A percentile compares a stretch with the other conserved stretches of the same genome.
phyloP scores from a whole-genome alignment of 441 rosid genomes.

The Bocquillonia castaneifolia region DNA sequence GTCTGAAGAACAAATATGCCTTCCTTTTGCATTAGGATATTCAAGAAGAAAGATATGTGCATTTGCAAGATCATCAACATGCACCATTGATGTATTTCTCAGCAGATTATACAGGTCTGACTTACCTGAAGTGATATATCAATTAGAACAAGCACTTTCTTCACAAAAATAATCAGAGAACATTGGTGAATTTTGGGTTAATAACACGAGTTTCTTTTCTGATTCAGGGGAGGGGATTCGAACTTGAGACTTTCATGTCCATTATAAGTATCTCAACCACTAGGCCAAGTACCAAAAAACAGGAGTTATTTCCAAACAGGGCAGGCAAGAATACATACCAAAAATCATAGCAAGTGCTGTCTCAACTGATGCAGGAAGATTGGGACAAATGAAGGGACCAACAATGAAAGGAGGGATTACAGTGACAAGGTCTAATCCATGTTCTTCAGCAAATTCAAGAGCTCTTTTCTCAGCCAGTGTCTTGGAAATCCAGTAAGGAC shows the following conservation, averaged over 20 bases:
- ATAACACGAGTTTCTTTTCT: too few species aligned
- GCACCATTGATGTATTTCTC: constrained; percentile 22
- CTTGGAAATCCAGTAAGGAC: constrained; percentile 22
- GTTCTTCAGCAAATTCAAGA: constrained; percentile 15
- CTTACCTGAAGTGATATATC: constrained; percentile 21
- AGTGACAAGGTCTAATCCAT: constrained; percentile 26
- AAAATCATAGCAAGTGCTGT: constrained; percentile 30
- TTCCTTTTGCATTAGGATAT: constrained; percentile 30
- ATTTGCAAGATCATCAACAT: constrained; percentile 34
- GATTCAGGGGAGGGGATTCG: too few species aligned
- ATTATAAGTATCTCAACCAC: too few species aligned
- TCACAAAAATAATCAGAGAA: not conserved
- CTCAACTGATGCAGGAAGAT: constrained; percentile 37
- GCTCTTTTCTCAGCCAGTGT: constrained; percentile 20
- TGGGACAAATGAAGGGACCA: constrained; percentile 41
- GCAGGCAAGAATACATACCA: constrained; percentile 14
- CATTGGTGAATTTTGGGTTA: too few species aligned
- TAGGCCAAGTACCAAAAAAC: too few species aligned
- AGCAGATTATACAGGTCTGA: not conserved
- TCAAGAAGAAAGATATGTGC: constrained; percentile 41
- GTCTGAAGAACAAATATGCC: constrained; percentile 31
- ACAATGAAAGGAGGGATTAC: constrained; percentile 21
- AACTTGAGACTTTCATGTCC: too few species aligned
- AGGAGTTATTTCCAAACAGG: too few species aligned
- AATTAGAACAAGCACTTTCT: not conserved